Percentiles rank a stretch among this genome's conserved stretches.
phyloP scores from a whole-genome alignment of 805 yeast species.

The Starmera dryadoides region DNA sequence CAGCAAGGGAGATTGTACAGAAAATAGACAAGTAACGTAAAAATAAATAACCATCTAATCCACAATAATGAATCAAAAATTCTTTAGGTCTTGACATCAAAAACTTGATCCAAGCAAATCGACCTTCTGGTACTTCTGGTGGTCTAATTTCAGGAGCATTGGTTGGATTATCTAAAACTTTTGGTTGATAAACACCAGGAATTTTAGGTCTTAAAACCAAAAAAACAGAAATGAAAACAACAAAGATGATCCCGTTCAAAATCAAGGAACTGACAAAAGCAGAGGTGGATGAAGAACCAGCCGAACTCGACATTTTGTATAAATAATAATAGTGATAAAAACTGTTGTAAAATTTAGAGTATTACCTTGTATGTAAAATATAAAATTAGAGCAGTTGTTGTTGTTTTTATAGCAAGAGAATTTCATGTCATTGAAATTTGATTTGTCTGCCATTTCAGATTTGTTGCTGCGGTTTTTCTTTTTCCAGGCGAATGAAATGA shows the following conservation, averaged over 20 bases:
- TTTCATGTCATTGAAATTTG: no score
- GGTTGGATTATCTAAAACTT: slow-evolving; percentile 39
- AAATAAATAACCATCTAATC: slow-evolving; percentile 73
- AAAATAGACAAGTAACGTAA: slow-evolving; percentile 56
- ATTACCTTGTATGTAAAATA: no score
- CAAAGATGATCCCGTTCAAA: slow-evolving; percentile 55
- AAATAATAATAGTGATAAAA: no score
- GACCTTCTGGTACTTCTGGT: slow-evolving; percentile 57
- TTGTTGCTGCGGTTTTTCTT: no score
- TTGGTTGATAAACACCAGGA: slow-evolving; percentile 76
- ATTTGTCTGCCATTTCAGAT: no score
- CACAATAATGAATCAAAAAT: slow-evolving; percentile 60
- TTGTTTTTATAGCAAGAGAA: no score
- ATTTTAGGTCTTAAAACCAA: slow-evolving; percentile 55
- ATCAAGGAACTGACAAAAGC: slow-evolving; percentile 71
- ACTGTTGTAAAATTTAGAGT: no score
- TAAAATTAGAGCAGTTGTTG: no score
- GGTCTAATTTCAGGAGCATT: slow-evolving; percentile 45
- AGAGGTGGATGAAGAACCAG: slow-evolving; percentile 51
- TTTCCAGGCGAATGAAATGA: no score
- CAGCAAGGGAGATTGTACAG: slow-evolving; percentile 41
- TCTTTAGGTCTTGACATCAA: slow-evolving; percentile 49
- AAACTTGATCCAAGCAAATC: slow-evolving; percentile 49
- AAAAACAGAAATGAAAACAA: slow-evolving; percentile 53
- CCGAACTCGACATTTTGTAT: slow-evolving; percentile 11